Percentiles rank a stretch among this genome's conserved stretches.
Conservation (phyloP, 176 grass and related monocot species). For the Carex littledalei region DNA sequence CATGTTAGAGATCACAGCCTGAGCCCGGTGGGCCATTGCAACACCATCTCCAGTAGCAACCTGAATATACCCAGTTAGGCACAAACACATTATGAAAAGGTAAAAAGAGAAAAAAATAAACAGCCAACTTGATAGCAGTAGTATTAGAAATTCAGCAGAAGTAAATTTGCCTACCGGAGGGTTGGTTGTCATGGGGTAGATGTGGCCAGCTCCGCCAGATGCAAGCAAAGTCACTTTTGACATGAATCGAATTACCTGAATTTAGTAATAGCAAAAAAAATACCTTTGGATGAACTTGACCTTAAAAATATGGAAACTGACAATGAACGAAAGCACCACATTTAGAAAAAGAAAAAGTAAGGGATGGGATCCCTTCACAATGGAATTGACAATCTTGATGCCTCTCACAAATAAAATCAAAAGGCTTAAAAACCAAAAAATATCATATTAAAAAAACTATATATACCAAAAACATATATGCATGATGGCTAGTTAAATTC, state of each 20-base stretch:
- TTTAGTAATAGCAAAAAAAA: slow-evolving; percentile 2
- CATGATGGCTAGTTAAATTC: not conserved
- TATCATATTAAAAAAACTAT: not conserved
- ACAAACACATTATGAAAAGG: not conserved
- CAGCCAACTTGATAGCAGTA: not conserved
- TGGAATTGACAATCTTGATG: not conserved
- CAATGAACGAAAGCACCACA: not conserved
- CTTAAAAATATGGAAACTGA: not conserved
- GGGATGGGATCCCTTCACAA: not conserved
- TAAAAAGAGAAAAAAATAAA: not conserved
- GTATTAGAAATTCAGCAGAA: not conserved
- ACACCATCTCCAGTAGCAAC: slow-evolving; percentile 98
- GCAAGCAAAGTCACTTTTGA: slow-evolving; percentile 91
- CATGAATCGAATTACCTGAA: slow-evolving; percentile 80
- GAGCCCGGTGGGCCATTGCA: slow-evolving; percentile 87
- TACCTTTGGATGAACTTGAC: not conserved
- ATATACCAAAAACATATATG: not conserved
- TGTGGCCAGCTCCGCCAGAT: slow-evolving; percentile 90
- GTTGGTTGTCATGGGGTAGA: slow-evolving; percentile 96
- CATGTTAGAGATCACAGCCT: slow-evolving; percentile 98
- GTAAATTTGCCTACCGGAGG: slow-evolving; percentile 47
- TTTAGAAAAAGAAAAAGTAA: not conserved
- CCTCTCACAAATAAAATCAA: not conserved
- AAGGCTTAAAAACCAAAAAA: not conserved
- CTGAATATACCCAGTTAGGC: slow-evolving; percentile 27